Percentiles rank a stretch among this genome's conserved stretches.
Conservation (phyloP, 1,284 basidiomycete genomes). For the Cerioporus squamosus region DNA sequence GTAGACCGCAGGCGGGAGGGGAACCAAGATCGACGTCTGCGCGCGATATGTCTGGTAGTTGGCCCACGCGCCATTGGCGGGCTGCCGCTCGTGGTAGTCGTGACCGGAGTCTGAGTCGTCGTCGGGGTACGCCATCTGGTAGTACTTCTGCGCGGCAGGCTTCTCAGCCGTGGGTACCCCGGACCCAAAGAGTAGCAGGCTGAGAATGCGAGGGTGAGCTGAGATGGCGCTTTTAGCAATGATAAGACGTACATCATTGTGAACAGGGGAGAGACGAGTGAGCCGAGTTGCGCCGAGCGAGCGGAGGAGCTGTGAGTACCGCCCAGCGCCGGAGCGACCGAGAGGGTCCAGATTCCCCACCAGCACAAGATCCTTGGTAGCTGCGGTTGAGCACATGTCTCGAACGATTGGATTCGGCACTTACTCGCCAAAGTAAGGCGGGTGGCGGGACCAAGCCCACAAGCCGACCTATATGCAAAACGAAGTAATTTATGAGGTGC, state of each 20-base stretch:
- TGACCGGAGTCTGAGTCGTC: constrained; percentile 34
- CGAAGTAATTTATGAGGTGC: neutral
- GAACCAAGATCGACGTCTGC: constrained; percentile 70
- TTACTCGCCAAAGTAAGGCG: constrained; percentile 79
- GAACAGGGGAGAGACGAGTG: constrained; percentile 67
- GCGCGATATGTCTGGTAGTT: constrained; percentile 60
- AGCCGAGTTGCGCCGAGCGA: constrained; percentile 59
- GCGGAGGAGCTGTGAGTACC: constrained; percentile 46
- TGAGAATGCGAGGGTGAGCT: constrained; percentile 26
- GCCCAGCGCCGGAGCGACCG: constrained; percentile 59
- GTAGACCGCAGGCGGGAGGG: constrained; percentile 66
- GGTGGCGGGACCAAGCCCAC: constrained; percentile 70
- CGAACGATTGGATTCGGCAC: constrained; percentile 24
- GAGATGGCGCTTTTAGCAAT: neutral
- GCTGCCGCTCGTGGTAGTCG: neutral
- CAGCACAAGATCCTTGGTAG: constrained; percentile 63
- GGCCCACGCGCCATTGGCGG: constrained; percentile 47
- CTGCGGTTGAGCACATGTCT: neutral
- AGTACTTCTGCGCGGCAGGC: constrained; percentile 69
- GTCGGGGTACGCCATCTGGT: constrained; percentile 52
- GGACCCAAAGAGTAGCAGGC: constrained; percentile 68
- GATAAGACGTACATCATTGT: constrained; percentile 55
- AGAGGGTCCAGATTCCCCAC: constrained; percentile 76
- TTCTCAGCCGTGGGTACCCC: constrained; percentile 78
- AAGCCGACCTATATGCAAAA: constrained; percentile 46